Percentiles rank a stretch among this genome's conserved stretches.
Conservation (phyloP, 2,329 filamentous ascomycete genomes). For the Colletotrichum filicis region DNA sequence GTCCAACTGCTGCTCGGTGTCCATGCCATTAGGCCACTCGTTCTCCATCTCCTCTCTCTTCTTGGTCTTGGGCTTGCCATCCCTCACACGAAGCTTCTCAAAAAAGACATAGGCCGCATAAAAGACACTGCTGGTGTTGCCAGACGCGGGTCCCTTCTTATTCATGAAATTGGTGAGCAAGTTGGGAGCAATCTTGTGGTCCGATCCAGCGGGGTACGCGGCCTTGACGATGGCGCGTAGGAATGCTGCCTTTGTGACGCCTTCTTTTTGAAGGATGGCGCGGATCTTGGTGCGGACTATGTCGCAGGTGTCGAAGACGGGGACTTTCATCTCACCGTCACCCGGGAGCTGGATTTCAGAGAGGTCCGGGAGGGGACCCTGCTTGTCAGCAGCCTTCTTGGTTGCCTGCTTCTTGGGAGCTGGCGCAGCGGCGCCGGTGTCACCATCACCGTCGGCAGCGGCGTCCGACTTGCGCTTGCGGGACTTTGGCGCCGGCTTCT, state of each 20-base stretch:
- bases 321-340: conserved; percentile 57
- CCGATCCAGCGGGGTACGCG: conserved; percentile 42
- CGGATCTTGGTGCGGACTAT: conserved; percentile 68
- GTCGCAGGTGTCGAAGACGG: conserved; percentile 67
- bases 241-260: conserved; percentile 63
- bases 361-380: conserved; percentile 39
- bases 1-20: conserved; percentile 18
- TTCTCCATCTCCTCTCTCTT: conserved; percentile 63
- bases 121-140: conserved; percentile 60
- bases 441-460: neutral
- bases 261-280: conserved; percentile 56
- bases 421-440: neutral
- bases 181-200: conserved; percentile 52
- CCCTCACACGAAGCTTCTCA: conserved; percentile 65
- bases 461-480: conserved; percentile 35
- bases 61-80: conserved; percentile 62
- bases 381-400: neutral
- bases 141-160: conserved; percentile 58
- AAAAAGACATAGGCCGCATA: conserved; percentile 69
- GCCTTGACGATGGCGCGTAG: conserved; percentile 58
- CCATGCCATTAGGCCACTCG: conserved; percentile 41
- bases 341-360: conserved; percentile 55
- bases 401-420: conserved; percentile 4
- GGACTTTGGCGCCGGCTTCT: neutral
- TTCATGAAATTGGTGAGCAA: conserved; percentile 61